Conservation (phyloP, 1,139 yeast genomes). For the Taphrina populina region DNA sequence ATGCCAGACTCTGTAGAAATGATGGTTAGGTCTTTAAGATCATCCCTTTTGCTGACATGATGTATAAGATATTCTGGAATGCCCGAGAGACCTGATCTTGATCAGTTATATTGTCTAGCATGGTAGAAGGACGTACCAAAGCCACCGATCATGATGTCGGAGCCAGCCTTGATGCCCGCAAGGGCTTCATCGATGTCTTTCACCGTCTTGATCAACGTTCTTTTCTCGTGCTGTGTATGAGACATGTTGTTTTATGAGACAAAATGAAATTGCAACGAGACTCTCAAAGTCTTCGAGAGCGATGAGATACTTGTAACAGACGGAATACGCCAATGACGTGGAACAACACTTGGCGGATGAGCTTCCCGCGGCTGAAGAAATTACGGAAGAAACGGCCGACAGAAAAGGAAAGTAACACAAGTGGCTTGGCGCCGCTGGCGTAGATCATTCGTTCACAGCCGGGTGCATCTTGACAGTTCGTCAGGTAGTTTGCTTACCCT, state of each 20-base stretch:
- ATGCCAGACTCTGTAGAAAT: slow-evolving; percentile 17
- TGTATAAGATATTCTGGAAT: slow-evolving; percentile 9
- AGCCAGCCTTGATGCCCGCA: slow-evolving; percentile 6
- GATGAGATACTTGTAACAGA: too few relatives aligned
- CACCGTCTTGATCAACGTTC: slow-evolving; percentile 11
- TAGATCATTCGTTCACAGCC: too few relatives aligned
- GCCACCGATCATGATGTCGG: slow-evolving; percentile 12
- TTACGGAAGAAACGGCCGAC: too few relatives aligned
- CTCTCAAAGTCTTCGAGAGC: too few relatives aligned
- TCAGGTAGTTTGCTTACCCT: too few relatives aligned
- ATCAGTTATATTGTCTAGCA: not conserved
- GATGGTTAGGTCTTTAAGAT: slow-evolving; percentile 14
- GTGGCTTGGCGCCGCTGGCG: too few relatives aligned
- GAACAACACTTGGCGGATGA: too few relatives aligned
- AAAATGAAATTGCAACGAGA: too few relatives aligned
- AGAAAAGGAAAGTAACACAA: too few relatives aligned
- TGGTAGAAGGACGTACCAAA: not conserved
- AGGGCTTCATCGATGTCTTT: slow-evolving; percentile 14
- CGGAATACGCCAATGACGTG: too few relatives aligned
- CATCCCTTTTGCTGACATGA: slow-evolving; percentile 8
- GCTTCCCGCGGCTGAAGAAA: too few relatives aligned
- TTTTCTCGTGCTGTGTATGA: slow-evolving; percentile 8
- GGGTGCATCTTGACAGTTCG: too few relatives aligned
- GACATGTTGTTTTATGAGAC: slow-evolving; percentile 3
- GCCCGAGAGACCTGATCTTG: slow-evolving; percentile 4